phyloP scores from a whole-genome alignment of 169 alveolate species.

The Plasmodium inui region DNA sequence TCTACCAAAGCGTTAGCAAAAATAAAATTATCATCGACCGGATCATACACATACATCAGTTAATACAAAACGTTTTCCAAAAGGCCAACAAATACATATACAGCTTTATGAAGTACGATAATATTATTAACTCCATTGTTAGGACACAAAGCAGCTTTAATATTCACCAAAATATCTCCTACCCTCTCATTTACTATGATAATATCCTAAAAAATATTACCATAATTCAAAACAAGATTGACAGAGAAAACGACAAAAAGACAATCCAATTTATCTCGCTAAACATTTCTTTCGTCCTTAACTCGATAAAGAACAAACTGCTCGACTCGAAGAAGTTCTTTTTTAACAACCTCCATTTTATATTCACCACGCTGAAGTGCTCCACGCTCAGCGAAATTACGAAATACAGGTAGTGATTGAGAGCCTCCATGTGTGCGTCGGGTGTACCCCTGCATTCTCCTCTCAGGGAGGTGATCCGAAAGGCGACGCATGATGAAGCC shows the following conservation, averaged over 20 bases:
- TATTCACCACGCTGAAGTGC: slow-evolving; percentile 59
- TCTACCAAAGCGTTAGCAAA: slow-evolving; percentile 75
- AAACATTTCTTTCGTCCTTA: slow-evolving; percentile 60
- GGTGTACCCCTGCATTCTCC: neutral
- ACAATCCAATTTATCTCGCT: slow-evolving; percentile 70
- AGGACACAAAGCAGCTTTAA: slow-evolving; percentile 50
- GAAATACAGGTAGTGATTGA: slow-evolving; percentile 40
- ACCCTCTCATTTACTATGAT: slow-evolving; percentile 67
- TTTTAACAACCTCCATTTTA: slow-evolving; percentile 57
- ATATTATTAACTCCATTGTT: slow-evolving; percentile 54
- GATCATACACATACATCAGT: slow-evolving; percentile 71
- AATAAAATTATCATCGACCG: slow-evolving; percentile 73
- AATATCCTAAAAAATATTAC: slow-evolving; percentile 56
- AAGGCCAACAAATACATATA: slow-evolving; percentile 74
- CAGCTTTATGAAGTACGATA: slow-evolving; percentile 70
- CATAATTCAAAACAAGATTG: slow-evolving; percentile 62
- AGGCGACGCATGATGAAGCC: neutral
- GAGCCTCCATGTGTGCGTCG: neutral
- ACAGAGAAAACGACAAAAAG: slow-evolving; percentile 69
- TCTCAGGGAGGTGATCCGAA: neutral
- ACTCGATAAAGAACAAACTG: slow-evolving; percentile 48
- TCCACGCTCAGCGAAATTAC: slow-evolving; percentile 63
- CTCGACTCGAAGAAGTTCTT: slow-evolving; percentile 61
- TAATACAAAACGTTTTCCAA: slow-evolving; percentile 71
- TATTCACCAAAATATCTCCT: slow-evolving; percentile 47